Percentiles rank a stretch among this genome's conserved stretches.
Evolutionary conservation across 768 basidiomycete species (phyloP).

Genomic region (Phylloporus arenicola): DNA sequence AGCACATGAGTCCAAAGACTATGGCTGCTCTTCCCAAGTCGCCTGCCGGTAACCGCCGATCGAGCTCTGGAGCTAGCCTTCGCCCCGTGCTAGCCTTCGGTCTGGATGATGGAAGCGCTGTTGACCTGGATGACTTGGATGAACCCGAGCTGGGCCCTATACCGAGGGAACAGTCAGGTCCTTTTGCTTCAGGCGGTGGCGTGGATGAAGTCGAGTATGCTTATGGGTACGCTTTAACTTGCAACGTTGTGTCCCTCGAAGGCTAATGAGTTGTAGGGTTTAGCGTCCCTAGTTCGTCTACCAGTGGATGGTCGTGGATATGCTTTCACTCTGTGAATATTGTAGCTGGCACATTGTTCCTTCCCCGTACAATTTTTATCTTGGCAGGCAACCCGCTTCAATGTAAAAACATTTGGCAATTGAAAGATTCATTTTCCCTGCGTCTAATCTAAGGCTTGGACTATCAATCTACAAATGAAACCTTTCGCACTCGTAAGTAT

Average conservation of each 20-base stretch:
- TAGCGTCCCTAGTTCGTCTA: slow-evolving; percentile 1
- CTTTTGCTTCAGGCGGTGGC: slow-evolving; percentile 74
- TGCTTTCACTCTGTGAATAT: not conserved
- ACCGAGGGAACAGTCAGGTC: slow-evolving; percentile 65
- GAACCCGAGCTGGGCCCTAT: slow-evolving; percentile 69
- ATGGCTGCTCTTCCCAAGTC: slow-evolving; percentile 92
- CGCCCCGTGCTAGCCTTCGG: slow-evolving; percentile 77
- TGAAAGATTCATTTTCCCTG: not conserved
- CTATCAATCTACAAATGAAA: not conserved
- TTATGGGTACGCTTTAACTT: slow-evolving; percentile 56
- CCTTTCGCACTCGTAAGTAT: not conserved
- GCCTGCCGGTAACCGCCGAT: slow-evolving; percentile 74
- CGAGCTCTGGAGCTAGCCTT: slow-evolving; percentile 78
- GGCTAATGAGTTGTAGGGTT: slow-evolving; percentile 21
- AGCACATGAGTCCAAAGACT: slow-evolving; percentile 97
- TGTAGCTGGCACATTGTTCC: not conserved
- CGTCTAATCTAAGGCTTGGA: not conserved
- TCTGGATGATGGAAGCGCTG: slow-evolving; percentile 68
- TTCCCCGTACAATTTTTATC: not conserved
- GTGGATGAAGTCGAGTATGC: slow-evolving; percentile 90
- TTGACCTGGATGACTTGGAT: slow-evolving; percentile 70
- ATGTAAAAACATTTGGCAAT: not conserved
- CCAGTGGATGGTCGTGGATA: not conserved
- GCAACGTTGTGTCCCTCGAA: not conserved
- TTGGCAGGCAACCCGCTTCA: not conserved